Base-by-base conservation (phyloP, 208 protist genomes). In the Leishmania arabica region DNA sequence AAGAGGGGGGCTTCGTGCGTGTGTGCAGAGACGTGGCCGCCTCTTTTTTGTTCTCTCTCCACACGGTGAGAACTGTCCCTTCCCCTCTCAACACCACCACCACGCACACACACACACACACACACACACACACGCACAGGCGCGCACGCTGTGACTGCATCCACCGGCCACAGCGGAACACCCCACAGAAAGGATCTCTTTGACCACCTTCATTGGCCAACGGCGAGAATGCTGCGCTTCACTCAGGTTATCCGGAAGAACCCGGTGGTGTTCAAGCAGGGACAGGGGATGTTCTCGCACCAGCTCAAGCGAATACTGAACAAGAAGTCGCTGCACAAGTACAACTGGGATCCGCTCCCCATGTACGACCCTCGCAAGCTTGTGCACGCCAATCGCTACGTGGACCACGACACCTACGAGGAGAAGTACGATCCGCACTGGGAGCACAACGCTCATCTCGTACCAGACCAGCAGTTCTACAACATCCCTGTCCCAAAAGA, bases 281-380 rank as follows among this genome's bases (percentile, higher is more conserved):
- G 94, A 0, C 92, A 98, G 90, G 95, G 95, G 37, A 98, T 97
- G 94, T 95, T 98, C 72, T 90, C 91, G 15, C 93, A 98, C 74
- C 95, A 98, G 79, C 87, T 98, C 3, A 98, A 98, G 83, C 91
- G 90, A 54, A 92, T 98, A 66, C 89, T 98, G 37, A 94, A 97
- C 79, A 98, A 98, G 80, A 97, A 97, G 70, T 92, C 93, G 9
- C 83, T 97, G 42, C 95, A 97, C 79, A 83, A 85, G 69, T 96
- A 96, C 84, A 95, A 91, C 84, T 98, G 95, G 94, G 95, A 98
- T 83, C 89, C 92, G 21, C 85, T 98, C 66, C 93, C 94, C 21
- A 96, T 97, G 95, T 98, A 98, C 82, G 89, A 97, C 49, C 93
- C 94, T 3, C 94, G 95, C 47, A 92, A 92, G 82, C 87, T 98